phyloP scores from a whole-genome alignment of 2,329 filamentous ascomycete species.

The Metarhizium rileyi region DNA sequence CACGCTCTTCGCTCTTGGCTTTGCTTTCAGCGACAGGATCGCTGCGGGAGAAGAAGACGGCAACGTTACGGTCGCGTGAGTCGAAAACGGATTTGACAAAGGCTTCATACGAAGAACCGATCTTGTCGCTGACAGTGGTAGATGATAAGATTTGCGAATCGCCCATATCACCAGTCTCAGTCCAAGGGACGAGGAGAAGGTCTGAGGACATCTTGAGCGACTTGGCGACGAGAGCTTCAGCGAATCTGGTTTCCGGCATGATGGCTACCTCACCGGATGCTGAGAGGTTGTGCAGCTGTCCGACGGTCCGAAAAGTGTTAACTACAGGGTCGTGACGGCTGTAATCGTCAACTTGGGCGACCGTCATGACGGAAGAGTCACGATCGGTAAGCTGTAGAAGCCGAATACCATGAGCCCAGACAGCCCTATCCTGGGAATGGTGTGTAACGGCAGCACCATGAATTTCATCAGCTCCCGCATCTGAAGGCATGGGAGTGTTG shows the following conservation, averaged over 20 bases:
- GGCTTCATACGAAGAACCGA: conserved; percentile 48
- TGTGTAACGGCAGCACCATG: conserved; percentile 3
- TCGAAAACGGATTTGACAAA: conserved; percentile 65
- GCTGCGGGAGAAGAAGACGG: conserved; percentile 68
- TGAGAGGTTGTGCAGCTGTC: conserved; percentile 71
- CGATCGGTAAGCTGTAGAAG: conserved; percentile 83
- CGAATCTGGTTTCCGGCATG: conserved; percentile 67
- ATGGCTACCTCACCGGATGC: conserved; percentile 75
- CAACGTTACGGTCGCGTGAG: conserved; percentile 56
- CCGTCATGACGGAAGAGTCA: conserved; percentile 91
- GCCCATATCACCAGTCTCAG: conserved; percentile 64
- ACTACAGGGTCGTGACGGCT: conserved; percentile 71
- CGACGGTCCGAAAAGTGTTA: conserved; percentile 84
- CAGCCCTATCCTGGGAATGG: conserved; percentile 4
- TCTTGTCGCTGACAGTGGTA: conserved; percentile 24
- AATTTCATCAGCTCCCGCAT: conserved; percentile 9
- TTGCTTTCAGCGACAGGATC: conserved; percentile 30
- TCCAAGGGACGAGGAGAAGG: conserved; percentile 82
- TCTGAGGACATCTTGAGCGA: conserved; percentile 62
- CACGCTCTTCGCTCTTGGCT: conserved; percentile 19
- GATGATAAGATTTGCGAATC: conserved; percentile 37
- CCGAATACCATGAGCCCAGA: conserved; percentile 76
- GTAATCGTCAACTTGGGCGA: conserved; percentile 70
- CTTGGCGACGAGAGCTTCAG: conserved; percentile 63
- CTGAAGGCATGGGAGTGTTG: background rate